A percentile compares a stretch with the other conserved stretches of the same genome.
phyloP scores from a whole-genome alignment of 2,329 filamentous ascomycete genomes.

The Fusarium solani-melongenae region DNA sequence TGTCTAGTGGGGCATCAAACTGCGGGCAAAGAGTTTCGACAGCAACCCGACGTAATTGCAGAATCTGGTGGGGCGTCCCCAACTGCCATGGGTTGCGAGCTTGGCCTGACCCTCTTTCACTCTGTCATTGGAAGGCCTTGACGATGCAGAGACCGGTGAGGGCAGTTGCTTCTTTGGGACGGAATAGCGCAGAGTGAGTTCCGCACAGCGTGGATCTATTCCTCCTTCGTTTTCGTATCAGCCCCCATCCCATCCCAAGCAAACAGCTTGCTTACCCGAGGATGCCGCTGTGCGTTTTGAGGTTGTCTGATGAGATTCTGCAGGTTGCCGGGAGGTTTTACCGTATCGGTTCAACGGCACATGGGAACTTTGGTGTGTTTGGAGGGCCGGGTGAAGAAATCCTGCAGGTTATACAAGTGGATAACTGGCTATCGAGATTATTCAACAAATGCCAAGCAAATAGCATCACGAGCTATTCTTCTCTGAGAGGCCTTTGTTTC shows the following conservation, averaged over 20 bases:
- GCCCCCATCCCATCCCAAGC: neutral
- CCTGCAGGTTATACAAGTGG: neutral
- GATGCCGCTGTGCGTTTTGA: conserved; percentile 16
- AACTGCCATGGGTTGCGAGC: conserved; percentile 14
- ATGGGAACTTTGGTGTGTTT: neutral
- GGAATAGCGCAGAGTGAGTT: neutral
- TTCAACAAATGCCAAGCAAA: neutral
- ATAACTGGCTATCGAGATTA: neutral
- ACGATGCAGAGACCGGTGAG: conserved; percentile 1
- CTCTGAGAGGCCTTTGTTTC: neutral
- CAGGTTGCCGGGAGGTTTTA: neutral
- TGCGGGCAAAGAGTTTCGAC: conserved; percentile 1
- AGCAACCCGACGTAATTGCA: conserved; percentile 28
- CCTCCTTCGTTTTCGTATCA: conserved; percentile 28
- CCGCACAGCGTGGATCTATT: conserved; percentile 21
- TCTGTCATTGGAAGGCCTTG: neutral
- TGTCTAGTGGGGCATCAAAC: neutral
- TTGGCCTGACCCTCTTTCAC: neutral
- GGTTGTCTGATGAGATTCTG: conserved; percentile 2
- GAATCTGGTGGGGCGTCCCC: conserved; percentile 13
- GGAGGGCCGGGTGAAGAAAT: neutral
- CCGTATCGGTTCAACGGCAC: neutral
- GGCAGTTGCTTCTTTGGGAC: conserved; percentile 15
- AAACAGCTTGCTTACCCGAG: conserved; percentile 17
- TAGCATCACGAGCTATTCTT: neutral